Conservation (phyloP, 768 basidiomycete species). For the Chalciporus pseudorubinellus region DNA sequence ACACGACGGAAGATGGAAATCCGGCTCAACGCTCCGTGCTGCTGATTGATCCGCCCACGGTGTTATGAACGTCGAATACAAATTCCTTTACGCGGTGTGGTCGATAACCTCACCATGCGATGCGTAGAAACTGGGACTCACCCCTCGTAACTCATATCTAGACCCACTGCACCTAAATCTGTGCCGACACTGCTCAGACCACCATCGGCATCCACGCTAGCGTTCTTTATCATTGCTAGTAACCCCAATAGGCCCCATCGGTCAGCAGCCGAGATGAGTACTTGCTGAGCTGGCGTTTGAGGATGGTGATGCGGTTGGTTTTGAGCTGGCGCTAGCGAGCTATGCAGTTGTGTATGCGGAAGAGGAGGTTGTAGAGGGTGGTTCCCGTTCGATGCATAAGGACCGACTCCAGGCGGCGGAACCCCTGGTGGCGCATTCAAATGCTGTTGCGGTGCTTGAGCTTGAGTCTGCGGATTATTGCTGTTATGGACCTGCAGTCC, state of each 20-base stretch:
- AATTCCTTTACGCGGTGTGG: slow-evolving; percentile 45
- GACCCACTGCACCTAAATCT: slow-evolving; percentile 87
- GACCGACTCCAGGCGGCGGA: slow-evolving; percentile 37
- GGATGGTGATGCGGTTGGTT: slow-evolving; percentile 51
- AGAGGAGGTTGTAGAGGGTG: slow-evolving; percentile 32
- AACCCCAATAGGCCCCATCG: slow-evolving; percentile 91
- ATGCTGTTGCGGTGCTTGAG: slow-evolving; percentile 43
- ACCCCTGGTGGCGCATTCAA: slow-evolving; percentile 54
- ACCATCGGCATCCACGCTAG: slow-evolving; percentile 71
- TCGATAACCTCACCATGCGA: slow-evolving; percentile 17
- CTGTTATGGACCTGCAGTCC: slow-evolving; percentile 28
- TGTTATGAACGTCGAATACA: slow-evolving; percentile 92
- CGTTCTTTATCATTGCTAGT: slow-evolving; percentile 82
- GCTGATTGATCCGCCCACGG: slow-evolving; percentile 94
- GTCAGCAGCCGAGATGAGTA: slow-evolving; percentile 89
- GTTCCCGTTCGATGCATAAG: slow-evolving; percentile 37
- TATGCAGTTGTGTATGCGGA: slow-evolving; percentile 37
- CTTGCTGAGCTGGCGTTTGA: slow-evolving; percentile 90
- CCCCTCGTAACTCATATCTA: slow-evolving; percentile 85
- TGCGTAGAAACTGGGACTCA: slow-evolving; percentile 43
- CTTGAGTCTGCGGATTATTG: slow-evolving; percentile 32
- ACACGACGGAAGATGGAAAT: slow-evolving; percentile 86
- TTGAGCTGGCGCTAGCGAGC: slow-evolving; percentile 27
- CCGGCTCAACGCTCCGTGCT: slow-evolving; percentile 84
- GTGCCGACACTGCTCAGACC: slow-evolving; percentile 83